Evolutionary conservation across 2,329 filamentous ascomycete species (phyloP), one percentile per base, ranked within the genome.

Genomic region (Aschersonia sp.): DNA sequence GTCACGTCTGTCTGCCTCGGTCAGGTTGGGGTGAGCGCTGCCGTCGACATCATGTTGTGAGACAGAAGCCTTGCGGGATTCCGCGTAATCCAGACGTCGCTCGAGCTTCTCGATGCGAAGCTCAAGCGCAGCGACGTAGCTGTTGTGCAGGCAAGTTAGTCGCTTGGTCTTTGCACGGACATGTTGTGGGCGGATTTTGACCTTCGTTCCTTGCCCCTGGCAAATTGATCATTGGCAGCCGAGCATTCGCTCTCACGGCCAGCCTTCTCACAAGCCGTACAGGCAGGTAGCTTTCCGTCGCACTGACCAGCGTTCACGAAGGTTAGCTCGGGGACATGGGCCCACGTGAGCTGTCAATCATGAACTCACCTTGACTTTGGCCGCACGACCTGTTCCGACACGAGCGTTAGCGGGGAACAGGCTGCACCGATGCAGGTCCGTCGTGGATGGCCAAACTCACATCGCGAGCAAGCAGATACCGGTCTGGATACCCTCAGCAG

Each of bases 51-150:
- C 81, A 54, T 82, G 72, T 56, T 84, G 73, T 30, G 76, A 71
- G 12, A 86, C 71, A 4, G 84, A 84, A 10, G 77, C 81, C 54
- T 86, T 87, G 53, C 84, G 79, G 22, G 79, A 77, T 55, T 77
- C 73, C 46, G 81, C 81, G 65, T 79, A 84, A 35, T 76, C 72
- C 44, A 95, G 74, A 49, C 81, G 81, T 59, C 80, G 83, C 64
- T 95, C 86, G 7, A 97, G 76, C 64, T 85, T 87, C 62, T 97
- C 89, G 54, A 94, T 83, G 49, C 86, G 82, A 12, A 89, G 79
- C 63, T 97, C 90, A n/a, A 98, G 74, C 1, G 90, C 94, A 6
- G 90, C 87, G 43, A 97, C 89, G 72, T 97, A 98, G 65, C 81
- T 84, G 42, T 41, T 12, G 65, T 22, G 22, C 22, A 22, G 22